A percentile compares a stretch with the other conserved stretches of the same genome.
These are phyloP conservation scores for Phalaenopsis aphrodite DNA, from an alignment of 106 monocot species.

Conservation along the genomic window DNA sequence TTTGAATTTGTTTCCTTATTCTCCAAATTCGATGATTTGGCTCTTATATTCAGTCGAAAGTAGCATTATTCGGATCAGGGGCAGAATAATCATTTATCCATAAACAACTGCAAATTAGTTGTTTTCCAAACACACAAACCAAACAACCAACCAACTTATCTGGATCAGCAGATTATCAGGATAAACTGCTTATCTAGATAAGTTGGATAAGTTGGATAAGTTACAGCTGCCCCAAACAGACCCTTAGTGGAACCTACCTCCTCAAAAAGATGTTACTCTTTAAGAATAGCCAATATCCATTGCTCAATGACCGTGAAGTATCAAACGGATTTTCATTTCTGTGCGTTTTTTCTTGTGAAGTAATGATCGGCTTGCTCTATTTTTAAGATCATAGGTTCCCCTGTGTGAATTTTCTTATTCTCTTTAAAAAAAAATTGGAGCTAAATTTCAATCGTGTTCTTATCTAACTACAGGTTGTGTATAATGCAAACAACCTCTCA, in stretches of 20 bases:
- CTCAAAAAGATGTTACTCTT: neutral
- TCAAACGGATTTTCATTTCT: neutral
- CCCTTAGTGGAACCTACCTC: neutral
- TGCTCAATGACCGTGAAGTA: neutral
- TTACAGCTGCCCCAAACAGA: too few relatives aligned
- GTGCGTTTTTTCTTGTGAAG: neutral
- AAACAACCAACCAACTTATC: too few relatives aligned
- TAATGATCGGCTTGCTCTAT: neutral
- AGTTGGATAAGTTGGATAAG: too few relatives aligned
- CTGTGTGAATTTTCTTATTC: neutral
- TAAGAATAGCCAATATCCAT: neutral
- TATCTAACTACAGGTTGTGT: conserved; percentile 38
- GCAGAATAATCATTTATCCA: too few relatives aligned
- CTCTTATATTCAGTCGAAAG: too few relatives aligned
- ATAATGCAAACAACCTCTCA: conserved; percentile 68
- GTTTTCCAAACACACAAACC: too few relatives aligned
- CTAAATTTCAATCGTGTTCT: neutral
- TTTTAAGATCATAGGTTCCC: neutral
- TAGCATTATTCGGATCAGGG: too few relatives aligned
- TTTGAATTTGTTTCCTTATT: too few relatives aligned
- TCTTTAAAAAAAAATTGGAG: neutral
- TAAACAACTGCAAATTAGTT: too few relatives aligned
- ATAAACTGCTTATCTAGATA: too few relatives aligned
- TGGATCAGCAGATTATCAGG: too few relatives aligned
- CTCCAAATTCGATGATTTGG: too few relatives aligned